phyloP scores from a whole-genome alignment of 306 rosid genomes.

The Sicyos baderoa region DNA sequence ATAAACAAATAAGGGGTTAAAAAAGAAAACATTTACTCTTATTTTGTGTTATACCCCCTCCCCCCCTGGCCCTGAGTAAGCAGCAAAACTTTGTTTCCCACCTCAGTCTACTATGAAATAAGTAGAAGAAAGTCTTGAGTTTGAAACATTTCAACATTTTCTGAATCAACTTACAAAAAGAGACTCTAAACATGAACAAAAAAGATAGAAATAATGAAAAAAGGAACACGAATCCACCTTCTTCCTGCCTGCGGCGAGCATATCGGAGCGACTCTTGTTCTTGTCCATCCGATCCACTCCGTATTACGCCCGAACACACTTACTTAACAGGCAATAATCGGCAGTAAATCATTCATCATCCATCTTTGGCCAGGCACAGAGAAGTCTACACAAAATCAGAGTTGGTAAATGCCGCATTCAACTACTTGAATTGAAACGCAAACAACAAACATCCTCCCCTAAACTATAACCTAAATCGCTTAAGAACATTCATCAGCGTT shows the following conservation, averaged over 20 bases:
- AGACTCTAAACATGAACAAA: not conserved
- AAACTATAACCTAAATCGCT: not conserved
- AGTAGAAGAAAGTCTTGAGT: not conserved
- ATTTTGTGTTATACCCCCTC: not conserved
- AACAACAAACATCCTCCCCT: not conserved
- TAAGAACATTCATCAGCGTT: not conserved
- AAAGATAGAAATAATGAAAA: slow-evolving; percentile 3
- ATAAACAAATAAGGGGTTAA: not conserved
- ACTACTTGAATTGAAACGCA: not conserved
- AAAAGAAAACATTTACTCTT: not conserved
- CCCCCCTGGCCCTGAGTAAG: not conserved
- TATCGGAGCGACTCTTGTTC: slow-evolving; percentile 84
- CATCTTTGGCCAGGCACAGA: slow-evolving; percentile 19
- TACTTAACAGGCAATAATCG: slow-evolving; percentile 21
- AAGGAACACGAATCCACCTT: slow-evolving; percentile 35
- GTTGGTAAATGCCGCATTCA: not conserved
- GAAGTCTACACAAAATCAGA: not conserved
- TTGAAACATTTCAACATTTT: not conserved
- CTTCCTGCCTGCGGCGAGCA: slow-evolving; percentile 81
- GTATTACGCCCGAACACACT: slow-evolving; percentile 36
- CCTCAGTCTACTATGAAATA: not conserved
- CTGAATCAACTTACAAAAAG: not conserved
- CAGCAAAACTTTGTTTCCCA: not conserved
- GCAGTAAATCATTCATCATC: slow-evolving; percentile 33
- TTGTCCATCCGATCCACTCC: slow-evolving; percentile 79